Base-by-base conservation (phyloP, 768 basidiomycete species). In the Boletus rubropictus region DNA sequence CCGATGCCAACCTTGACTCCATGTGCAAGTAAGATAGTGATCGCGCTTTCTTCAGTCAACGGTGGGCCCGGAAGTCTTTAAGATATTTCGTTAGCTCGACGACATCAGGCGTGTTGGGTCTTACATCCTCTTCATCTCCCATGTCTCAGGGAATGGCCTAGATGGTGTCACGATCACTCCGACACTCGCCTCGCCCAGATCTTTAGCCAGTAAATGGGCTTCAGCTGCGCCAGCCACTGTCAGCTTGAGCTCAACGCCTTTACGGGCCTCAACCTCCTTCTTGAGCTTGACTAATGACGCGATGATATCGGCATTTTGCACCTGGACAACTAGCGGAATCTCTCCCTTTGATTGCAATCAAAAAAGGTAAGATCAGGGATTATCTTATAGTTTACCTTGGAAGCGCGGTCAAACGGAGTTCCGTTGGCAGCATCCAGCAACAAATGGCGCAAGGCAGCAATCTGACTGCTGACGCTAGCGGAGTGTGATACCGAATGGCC, bases 231-330 rank as follows among this genome's bases (percentile, higher is more conserved):
- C 84, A 11, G 77, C 71, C 51, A 90, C 78, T 3, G 83, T 81
- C 61, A 86, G 53, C 49, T 69, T 74, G 39, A 87, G 72, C 7
- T 58, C 55, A 1, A 55, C 62, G n/a, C 69, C 64, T 15, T 67
- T 78, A 29, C 59, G 64, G 10, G 61, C 49, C 56, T 86, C 82
- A 1, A 84, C 69, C 55, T 87, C 79, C 43, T 68, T 68, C 65
- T 87, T 88, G 46, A 95, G 71, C 21, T 74, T 62, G 36, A 94
- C 71, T 28, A 94, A 65, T 1, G 84, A 80, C 1, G 86, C 88
- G 51, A 94, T 93, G 42, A 86, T 71, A 63, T 94, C 92, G 4
- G 88, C 90, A 55, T 74, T 89, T 53, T 84, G 71, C 2, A 79
- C 81, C 44, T 84, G 79, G 7, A 91, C 70, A 10, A 95, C 84